A percentile compares a stretch with the other conserved stretches of the same genome.
Conservation (phyloP, 78 protist genomes). For the Guillardia theta region DNA sequence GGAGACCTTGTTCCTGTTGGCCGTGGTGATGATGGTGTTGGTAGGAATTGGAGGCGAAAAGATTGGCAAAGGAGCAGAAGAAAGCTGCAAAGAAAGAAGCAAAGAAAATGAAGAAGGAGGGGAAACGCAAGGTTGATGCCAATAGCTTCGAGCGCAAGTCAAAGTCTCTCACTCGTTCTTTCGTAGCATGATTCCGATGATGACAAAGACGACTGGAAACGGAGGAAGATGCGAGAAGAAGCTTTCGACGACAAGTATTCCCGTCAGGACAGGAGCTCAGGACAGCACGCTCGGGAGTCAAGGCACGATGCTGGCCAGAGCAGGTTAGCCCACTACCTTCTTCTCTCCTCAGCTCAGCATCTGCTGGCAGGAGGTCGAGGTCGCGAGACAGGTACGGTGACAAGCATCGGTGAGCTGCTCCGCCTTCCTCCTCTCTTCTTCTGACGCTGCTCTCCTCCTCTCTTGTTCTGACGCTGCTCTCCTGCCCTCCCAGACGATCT, state of each 20-base stretch:
- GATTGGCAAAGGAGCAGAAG: neutral
- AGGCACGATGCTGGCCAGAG: neutral
- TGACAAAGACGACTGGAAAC: neutral
- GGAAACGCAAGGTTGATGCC: too few relatives aligned
- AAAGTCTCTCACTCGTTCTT: neutral
- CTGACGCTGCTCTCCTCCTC: too few relatives aligned
- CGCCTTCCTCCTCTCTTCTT: too few relatives aligned
- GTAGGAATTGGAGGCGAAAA: constrained; percentile 14
- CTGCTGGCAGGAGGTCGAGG: neutral
- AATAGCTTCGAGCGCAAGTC: too few relatives aligned
- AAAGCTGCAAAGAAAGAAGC: neutral
- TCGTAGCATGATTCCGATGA: neutral
- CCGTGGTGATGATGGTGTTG: neutral
- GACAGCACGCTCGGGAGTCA: neutral
- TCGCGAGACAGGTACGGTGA: neutral
- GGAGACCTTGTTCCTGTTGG: neutral
- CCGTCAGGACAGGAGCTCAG: neutral
- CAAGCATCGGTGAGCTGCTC: too few relatives aligned
- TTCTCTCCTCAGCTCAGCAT: too few relatives aligned
- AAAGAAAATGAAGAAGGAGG: neutral
- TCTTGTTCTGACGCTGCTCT: too few relatives aligned
- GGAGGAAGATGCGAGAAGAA: neutral
- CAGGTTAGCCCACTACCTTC: too few relatives aligned
- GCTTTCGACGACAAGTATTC: neutral
- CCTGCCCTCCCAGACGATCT: too few relatives aligned